These are phyloP conservation scores for Dactylellina haptotyla DNA, from an alignment of 2,329 filamentous ascomycete species.

Conservation along the genomic window DNA sequence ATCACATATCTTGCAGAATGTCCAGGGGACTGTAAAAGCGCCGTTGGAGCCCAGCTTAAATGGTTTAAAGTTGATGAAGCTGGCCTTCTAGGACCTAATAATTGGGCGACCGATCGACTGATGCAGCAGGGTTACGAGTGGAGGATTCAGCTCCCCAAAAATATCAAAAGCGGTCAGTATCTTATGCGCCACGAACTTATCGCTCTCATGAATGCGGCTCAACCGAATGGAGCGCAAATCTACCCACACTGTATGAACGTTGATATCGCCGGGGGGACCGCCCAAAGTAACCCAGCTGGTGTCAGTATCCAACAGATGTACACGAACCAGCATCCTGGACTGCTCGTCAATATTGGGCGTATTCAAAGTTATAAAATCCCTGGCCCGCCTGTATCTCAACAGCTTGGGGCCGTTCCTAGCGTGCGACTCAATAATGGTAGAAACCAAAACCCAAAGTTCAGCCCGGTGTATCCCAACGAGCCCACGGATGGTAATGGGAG, in stretches of 20 bases:
- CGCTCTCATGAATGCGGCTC: slow-evolving; percentile 60
- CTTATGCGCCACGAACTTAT: slow-evolving; percentile 68
- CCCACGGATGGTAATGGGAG: neutral
- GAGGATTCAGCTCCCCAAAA: slow-evolving; percentile 60
- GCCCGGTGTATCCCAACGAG: neutral
- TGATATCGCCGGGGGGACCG: neutral
- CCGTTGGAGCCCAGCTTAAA: slow-evolving; percentile 61
- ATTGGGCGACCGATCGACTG: slow-evolving; percentile 3
- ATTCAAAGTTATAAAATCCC: neutral
- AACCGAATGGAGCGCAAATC: neutral
- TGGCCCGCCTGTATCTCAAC: neutral
- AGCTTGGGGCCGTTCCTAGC: neutral
- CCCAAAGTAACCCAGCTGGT: neutral
- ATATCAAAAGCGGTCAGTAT: slow-evolving; percentile 63
- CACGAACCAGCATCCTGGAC: neutral
- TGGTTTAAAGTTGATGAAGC: neutral
- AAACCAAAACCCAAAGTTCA: neutral
- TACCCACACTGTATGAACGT: neutral
- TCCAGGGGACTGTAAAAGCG: slow-evolving; percentile 61
- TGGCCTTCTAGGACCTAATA: neutral
- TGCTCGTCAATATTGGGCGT: neutral
- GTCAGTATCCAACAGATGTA: neutral
- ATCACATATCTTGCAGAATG: slow-evolving; percentile 65
- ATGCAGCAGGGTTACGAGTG: slow-evolving; percentile 66
- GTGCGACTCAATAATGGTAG: neutral